Base-by-base conservation (phyloP, 192 early-diverging fungal genomes). In the Irineochytrium annulatum region DNA sequence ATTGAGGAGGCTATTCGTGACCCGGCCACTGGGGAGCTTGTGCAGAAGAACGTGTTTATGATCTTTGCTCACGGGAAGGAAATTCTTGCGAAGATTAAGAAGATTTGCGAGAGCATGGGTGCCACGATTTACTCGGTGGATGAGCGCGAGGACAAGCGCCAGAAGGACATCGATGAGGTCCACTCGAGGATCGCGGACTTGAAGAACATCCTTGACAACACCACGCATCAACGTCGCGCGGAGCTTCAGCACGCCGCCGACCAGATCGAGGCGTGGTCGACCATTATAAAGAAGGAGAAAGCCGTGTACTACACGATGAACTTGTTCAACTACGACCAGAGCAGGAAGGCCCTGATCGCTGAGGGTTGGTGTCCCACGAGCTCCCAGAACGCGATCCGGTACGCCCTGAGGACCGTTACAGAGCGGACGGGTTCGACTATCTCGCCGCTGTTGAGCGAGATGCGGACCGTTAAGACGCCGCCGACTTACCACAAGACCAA, bases 331-430 rank as follows among this genome's bases (percentile, higher is more conserved):
- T 91, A 95, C 72, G 97, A 99, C 66, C 75, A 74, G 33, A 90
- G 86, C 77, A 84, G 92, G 67, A 94, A 94, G 73, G 89, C 91
- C 52, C 73, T 97, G 62, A 97, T 98, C 76, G 93, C 93, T 29
- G 97, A 99, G 74, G 97, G 95, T 3, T 99, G 97, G 97, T 94
- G 92, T 68, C 91, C 97, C 20, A 88, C 89, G 35, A 84, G 84
- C 65, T 87, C 89, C 69, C 85, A 97, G 56, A 78, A 79, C 30
- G 80, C 83, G 1, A 81, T 98, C 59, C 88, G 94, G 65, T 80
- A 86, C 16, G 84, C 95, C 17, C 77, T 99, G 16, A 84, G 91
- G 31, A 73, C 81, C 44, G 94, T 94, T 3, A 89, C 91, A 17
- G 88, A 94, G 68, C 72, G 82, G 3, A 87, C 92, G n/a, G 92